Base-by-base conservation (phyloP, 257 asterid species). In the Nicotiana noctiflora region DNA sequence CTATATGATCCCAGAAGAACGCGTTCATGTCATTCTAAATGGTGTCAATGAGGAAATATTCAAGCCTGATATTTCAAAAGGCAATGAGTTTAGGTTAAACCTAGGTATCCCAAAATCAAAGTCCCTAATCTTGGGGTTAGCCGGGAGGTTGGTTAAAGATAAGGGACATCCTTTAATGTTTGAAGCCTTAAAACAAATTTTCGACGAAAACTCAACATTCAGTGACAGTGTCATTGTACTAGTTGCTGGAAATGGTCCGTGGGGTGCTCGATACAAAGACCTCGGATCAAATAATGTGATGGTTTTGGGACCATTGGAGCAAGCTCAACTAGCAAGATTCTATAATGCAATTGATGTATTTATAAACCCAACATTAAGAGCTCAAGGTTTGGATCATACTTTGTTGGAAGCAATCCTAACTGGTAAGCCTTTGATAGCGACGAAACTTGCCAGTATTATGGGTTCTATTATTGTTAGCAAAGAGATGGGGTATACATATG, bases 201-300 rank as follows among this genome's bases (percentile, higher is more conserved):
- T 90, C 78, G 72, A 13, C 0, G 95, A 89, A 49, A 87, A 88
- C 67, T 82, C 86, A 21, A 81, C 82, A 15, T 86, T 93, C 40
- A 66, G 68, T 78, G 87, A 87, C 1, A 80, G 81, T 57, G 91
- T 93, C 11, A 55, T 79, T 52, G 87, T 93, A 60, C 80, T 93
- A 12, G 97, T 91, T 65, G 97, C 93, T 2, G 97, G 97, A 81
- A 92, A 90, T 80, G 97, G 97, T 60, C 97, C 97, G 0, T 91
- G 97, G 97, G 89, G 89, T 25, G 79, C 70, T 6, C 81, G 95
- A 83, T 93, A 91, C 88, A 89, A 82, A 81, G 90, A 85, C 8
- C 89, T 93, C 0, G 94, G 97, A 40, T 52, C 86, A 0, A 89
- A 85, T 13, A 70, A 88, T 77, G 4, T 93, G 34, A 83, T 62